Conservation (phyloP, 805 yeast species). For the Monosporozyma aerobia region DNA sequence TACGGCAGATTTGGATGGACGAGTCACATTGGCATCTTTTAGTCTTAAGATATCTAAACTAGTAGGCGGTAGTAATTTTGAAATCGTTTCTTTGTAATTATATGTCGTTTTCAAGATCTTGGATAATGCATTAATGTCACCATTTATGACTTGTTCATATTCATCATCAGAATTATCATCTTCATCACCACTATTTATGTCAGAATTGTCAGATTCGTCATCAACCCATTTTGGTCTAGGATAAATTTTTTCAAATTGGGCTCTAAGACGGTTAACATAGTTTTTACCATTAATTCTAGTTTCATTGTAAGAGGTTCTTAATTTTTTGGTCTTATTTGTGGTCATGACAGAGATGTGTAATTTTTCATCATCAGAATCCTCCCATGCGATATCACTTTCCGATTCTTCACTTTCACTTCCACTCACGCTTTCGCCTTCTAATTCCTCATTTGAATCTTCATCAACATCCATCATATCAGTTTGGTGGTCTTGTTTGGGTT, state of each 20-base stretch:
- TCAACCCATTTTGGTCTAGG: constrained; percentile 84
- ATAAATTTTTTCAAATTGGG: constrained; percentile 63
- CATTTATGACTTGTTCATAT: constrained; percentile 26
- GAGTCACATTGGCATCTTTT: constrained; percentile 74
- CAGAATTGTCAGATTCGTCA: constrained; percentile 24
- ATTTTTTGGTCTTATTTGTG: constrained; percentile 56
- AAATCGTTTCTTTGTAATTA: constrained; percentile 34
- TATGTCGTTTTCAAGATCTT: constrained; percentile 33
- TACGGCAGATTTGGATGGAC: constrained; percentile 67
- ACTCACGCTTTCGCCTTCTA: constrained; percentile 21
- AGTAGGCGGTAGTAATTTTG: constrained; percentile 57
- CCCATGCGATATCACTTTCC: constrained; percentile 56
- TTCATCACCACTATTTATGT: constrained; percentile 18
- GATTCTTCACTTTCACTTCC: too few species aligned
- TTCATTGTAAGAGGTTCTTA: constrained; percentile 55
- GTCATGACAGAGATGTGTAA: constrained; percentile 49
- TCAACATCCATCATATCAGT: constrained; percentile 11
- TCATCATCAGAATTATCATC: constrained; percentile 25
- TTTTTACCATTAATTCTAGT: constrained; percentile 45
- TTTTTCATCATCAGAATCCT: constrained; percentile 84
- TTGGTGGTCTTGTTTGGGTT: constrained; percentile 6
- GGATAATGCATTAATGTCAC: constrained; percentile 35
- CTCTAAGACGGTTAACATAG: constrained; percentile 54
- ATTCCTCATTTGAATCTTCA: constrained; percentile 20
- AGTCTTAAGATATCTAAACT: constrained; percentile 70